Conservation (phyloP, 2,329 filamentous ascomycete species). For the Tolypocladium paradoxum region DNA sequence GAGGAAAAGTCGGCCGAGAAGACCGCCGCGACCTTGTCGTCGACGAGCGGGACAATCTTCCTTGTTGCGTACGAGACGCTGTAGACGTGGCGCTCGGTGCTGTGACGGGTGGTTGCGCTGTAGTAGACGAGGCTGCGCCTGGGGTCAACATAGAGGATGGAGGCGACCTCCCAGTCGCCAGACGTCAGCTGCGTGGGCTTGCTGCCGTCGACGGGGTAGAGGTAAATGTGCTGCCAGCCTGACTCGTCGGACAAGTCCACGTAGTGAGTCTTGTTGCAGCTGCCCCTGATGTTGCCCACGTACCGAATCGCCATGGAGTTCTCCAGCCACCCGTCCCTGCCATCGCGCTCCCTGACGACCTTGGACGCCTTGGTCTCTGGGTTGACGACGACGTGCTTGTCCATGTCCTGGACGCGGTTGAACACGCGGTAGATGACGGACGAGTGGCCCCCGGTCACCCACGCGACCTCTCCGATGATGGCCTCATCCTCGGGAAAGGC, state of each 20-base stretch:
- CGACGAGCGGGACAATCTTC: constrained; percentile 48
- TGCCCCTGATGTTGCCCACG: constrained; percentile 32
- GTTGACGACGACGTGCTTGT: constrained; percentile 51
- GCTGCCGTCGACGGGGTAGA: constrained; percentile 47
- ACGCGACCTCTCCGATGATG: constrained; percentile 57
- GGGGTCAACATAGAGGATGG: constrained; percentile 49
- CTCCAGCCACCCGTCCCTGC: constrained; percentile 51
- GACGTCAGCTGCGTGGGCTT: constrained; percentile 46
- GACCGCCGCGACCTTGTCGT: constrained; percentile 45
- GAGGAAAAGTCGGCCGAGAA: constrained; percentile 58
- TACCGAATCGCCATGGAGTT: constrained; percentile 46
- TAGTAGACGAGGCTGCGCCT: constrained; percentile 49
- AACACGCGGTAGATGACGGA: constrained; percentile 54
- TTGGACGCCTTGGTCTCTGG: constrained; percentile 32
- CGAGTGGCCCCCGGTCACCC: constrained; percentile 52
- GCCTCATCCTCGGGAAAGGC: constrained; percentile 50
- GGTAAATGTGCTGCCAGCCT: constrained; percentile 60
- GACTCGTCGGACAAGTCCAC: constrained; percentile 56
- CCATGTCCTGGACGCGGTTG: constrained; percentile 57
- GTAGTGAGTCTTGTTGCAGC: constrained; percentile 38
- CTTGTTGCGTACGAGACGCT: constrained; percentile 48
- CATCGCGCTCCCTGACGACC: constrained; percentile 45
- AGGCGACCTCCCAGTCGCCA: constrained; percentile 55
- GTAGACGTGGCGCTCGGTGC: constrained; percentile 57
- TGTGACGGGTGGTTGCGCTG: constrained; percentile 53